These are phyloP conservation scores for Candida insectalens DNA, from an alignment of 805 yeast species.

Conservation along the genomic window DNA sequence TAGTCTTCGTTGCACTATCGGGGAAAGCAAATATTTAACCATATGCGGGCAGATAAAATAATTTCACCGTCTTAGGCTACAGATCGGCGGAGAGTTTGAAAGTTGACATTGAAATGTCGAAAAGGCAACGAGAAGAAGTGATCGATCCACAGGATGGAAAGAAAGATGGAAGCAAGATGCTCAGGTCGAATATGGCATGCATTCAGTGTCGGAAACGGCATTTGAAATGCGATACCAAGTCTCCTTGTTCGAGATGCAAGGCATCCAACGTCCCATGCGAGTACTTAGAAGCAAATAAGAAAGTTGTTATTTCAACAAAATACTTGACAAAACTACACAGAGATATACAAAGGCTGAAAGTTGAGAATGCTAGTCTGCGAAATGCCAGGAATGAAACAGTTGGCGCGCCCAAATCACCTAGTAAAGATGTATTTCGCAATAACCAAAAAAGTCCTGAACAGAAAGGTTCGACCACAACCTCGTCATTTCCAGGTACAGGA, in stretches of 20 bases:
- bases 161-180: slow-evolving; percentile 10
- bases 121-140: background rate
- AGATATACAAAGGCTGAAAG: slow-evolving; percentile 54
- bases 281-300: slow-evolving; percentile 62
- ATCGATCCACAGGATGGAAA: no score
- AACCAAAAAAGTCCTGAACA: background rate
- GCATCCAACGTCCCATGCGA: slow-evolving; percentile 52
- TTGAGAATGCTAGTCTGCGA: slow-evolving; percentile 52
- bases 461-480: background rate
- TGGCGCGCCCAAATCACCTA: background rate
- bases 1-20: no score
- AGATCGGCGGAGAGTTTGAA: background rate
- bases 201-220: slow-evolving; percentile 63
- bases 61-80: no score
- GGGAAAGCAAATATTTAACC: no score
- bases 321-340: slow-evolving; percentile 60
- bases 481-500: background rate
- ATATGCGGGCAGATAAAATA: no score
- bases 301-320: slow-evolving; percentile 63
- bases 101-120: background rate
- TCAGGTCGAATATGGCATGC: slow-evolving; percentile 31
- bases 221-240: slow-evolving; percentile 59
- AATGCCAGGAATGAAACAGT: slow-evolving; percentile 17
- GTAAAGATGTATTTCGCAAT: background rate
- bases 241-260: slow-evolving; percentile 59